Evolutionary conservation across 73 alveolate species (phyloP).

Genomic region (Paramecium octaurelia): DNA sequence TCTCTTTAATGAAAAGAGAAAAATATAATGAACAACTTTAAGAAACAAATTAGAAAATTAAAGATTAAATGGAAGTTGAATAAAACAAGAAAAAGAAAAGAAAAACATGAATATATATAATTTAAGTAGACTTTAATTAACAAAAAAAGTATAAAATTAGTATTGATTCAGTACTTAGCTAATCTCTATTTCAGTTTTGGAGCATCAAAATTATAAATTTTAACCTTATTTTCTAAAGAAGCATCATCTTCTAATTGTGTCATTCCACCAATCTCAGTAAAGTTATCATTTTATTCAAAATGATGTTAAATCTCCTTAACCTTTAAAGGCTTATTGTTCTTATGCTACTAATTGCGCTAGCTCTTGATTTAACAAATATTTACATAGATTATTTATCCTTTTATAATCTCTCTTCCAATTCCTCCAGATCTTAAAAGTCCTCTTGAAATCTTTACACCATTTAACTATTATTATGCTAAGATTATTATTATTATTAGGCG

Average conservation of each 20-base stretch:
- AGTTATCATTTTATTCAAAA: not conserved
- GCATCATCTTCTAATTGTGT: not conserved
- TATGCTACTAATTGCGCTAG: not conserved
- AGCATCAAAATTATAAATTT: not conserved
- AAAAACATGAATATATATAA: not conserved
- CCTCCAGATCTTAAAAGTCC: conserved; percentile 46
- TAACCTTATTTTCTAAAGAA: not conserved
- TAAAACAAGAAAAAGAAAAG: not conserved
- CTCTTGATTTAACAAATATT: not conserved
- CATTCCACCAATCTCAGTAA: not conserved
- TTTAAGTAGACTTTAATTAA: not conserved
- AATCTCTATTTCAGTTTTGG: not conserved
- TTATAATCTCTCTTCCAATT: not conserved
- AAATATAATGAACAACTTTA: not conserved
- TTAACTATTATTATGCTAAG: not conserved
- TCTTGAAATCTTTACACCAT: not conserved
- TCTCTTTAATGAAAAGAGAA: conserved; percentile 8
- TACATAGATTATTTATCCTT: conserved; percentile 27
- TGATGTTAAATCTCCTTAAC: not conserved
- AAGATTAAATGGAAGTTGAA: not conserved
- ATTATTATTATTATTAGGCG: not conserved
- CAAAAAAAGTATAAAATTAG: not conserved
- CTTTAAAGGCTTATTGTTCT: not conserved
- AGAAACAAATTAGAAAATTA: not conserved
- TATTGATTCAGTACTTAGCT: not conserved